phyloP scores from a whole-genome alignment of 106 monocot genomes.

The Vanilla planifolia region DNA sequence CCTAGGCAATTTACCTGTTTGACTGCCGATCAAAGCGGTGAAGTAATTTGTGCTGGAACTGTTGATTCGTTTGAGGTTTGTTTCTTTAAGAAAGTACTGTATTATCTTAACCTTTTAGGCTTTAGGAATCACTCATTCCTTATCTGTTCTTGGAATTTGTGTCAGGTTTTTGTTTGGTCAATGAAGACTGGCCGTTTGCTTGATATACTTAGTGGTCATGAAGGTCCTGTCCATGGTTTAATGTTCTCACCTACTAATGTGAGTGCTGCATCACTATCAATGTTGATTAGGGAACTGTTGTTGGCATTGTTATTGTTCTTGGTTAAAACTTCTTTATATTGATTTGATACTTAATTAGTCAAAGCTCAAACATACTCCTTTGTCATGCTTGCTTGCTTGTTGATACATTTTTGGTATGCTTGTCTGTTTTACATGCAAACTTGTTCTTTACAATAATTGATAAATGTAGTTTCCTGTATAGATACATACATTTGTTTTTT shows the following conservation, averaged over 20 bases:
- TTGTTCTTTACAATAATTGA: too few species aligned
- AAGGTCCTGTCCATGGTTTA: conserved; percentile 94
- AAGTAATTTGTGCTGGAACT: conserved; percentile 97
- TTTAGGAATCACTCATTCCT: neutral
- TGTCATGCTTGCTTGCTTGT: too few species aligned
- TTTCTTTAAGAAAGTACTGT: neutral
- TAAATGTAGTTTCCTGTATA: too few species aligned
- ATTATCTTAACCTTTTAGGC: neutral
- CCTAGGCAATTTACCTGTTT: conserved; percentile 96
- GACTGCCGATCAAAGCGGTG: conserved; percentile 85
- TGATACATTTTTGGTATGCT: neutral
- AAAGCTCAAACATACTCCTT: too few species aligned
- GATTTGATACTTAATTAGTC: too few species aligned
- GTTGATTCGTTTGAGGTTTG: conserved; percentile 98
- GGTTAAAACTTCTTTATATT: too few species aligned
- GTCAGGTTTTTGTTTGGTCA: conserved; percentile 96
- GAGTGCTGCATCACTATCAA: conserved; percentile 18
- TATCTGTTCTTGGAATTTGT: neutral
- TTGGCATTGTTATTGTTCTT: neutral
- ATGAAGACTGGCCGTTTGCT: conserved; percentile 94
- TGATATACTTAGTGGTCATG: conserved; percentile 91
- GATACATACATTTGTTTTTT: too few species aligned
- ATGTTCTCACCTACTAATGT: conserved; percentile 95
- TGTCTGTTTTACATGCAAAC: neutral
- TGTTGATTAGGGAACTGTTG: neutral